A percentile compares a stretch with the other conserved stretches of the same genome.
phyloP scores from a whole-genome alignment of 345 rosid species.

The Eutrema heterophyllum region DNA sequence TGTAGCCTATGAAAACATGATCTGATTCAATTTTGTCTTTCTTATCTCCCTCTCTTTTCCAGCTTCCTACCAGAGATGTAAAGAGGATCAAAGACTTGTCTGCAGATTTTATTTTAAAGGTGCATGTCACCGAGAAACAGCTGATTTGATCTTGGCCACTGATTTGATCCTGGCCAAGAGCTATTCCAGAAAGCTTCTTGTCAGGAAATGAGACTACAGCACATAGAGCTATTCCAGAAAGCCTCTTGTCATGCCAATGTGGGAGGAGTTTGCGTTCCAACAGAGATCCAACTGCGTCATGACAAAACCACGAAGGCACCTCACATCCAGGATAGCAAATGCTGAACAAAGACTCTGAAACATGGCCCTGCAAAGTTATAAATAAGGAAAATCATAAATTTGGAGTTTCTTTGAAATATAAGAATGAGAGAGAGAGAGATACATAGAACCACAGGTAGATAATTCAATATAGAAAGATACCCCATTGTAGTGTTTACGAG shows the following conservation, averaged over 20 bases:
- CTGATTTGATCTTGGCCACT: background rate
- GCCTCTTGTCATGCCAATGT: conserved; percentile 20
- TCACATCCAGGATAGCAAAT: background rate
- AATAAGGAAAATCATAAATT: background rate
- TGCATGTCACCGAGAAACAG: conserved; percentile 12
- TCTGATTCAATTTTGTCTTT: background rate
- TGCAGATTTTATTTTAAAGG: background rate
- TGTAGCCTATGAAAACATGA: conserved; percentile 18
- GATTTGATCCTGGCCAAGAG: background rate
- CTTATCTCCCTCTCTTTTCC: background rate
- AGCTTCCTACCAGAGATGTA: conserved; percentile 18
- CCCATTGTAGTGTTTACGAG: background rate
- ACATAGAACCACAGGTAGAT: background rate
- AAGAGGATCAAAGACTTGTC: background rate
- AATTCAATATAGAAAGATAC: background rate
- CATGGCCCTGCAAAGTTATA: background rate
- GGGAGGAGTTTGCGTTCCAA: background rate
- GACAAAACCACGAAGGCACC: background rate
- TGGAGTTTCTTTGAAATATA: background rate
- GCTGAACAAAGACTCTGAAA: background rate
- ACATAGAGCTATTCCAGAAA: conserved; percentile 10
- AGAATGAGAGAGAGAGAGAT: background rate
- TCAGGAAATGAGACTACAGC: conserved; percentile 6
- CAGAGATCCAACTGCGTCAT: conserved; percentile 1
- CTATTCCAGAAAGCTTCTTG: too few species aligned